A percentile compares a stretch with the other conserved stretches of the same genome.
Evolutionary conservation across 345 rosid genomes (phyloP).

Genomic region (Aegle marmelos): DNA sequence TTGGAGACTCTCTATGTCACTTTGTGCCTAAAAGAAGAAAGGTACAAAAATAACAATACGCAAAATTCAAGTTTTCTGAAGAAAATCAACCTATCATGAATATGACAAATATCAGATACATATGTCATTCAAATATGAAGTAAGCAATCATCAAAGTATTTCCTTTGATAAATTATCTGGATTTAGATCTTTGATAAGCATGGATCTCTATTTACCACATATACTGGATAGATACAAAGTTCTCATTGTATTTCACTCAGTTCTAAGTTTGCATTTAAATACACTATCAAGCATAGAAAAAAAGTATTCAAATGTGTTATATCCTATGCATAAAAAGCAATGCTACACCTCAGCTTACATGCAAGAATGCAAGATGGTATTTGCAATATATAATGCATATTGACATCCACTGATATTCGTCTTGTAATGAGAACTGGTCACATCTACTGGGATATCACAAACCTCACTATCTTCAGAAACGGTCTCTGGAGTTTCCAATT

Average conservation of each 20-base stretch:
- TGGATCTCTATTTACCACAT: background rate
- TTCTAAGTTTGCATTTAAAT: background rate
- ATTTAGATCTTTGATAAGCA: background rate
- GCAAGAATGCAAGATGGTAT: background rate
- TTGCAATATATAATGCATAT: background rate
- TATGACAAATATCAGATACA: background rate
- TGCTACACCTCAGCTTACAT: background rate
- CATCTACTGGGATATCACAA: constrained; percentile 11
- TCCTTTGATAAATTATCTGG: no score
- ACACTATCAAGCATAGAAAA: no score
- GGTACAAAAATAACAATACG: background rate
- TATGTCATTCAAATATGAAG: background rate
- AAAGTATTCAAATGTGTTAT: background rate
- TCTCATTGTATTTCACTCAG: background rate
- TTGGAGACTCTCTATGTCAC: constrained; percentile 31
- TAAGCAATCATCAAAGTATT: background rate
- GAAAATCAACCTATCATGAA: background rate
- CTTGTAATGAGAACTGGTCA: background rate
- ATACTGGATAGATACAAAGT: background rate
- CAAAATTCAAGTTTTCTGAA: background rate
- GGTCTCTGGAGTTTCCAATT: constrained; percentile 32
- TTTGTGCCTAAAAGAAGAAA: constrained; percentile 31
- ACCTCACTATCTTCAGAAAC: constrained; percentile 56
- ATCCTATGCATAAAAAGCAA: background rate
- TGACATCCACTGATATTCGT: background rate